Conservation (phyloP, 352 stramenopile genomes). For the Globisporangium nodosum region DNA sequence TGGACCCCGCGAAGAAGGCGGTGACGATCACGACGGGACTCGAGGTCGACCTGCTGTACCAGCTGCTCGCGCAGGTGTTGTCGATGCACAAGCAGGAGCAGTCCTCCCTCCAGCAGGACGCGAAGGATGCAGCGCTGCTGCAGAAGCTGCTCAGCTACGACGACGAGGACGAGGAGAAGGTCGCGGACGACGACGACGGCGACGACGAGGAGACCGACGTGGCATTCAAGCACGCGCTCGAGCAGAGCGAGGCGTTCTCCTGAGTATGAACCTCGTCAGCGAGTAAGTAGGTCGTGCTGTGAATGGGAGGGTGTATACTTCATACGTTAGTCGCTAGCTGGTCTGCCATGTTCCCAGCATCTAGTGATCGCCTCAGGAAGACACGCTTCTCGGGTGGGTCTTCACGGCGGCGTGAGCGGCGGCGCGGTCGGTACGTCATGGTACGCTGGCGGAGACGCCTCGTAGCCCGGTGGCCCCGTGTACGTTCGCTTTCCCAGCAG, state of each 20-base stretch:
- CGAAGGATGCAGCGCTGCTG: constrained; percentile 35
- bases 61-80: constrained; percentile 62
- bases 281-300: not conserved
- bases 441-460: constrained; percentile 37
- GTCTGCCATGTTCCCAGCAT: too few relatives aligned
- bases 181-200: constrained; percentile 19
- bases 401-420: constrained; percentile 20
- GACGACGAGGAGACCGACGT: constrained; percentile 10
- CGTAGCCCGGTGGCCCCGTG: constrained; percentile 25
- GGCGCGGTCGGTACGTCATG: constrained; percentile 64
- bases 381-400: too few relatives aligned
- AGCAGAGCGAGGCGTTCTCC: constrained; percentile 15
- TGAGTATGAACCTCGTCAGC: not conserved
- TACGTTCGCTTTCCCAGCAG: constrained; percentile 41
- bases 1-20: constrained; percentile 31
- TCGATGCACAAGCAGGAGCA: constrained; percentile 33
- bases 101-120: constrained; percentile 17
- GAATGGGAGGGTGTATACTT: not conserved
- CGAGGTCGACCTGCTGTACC: constrained; percentile 68
- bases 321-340: too few relatives aligned
- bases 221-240: constrained; percentile 9
- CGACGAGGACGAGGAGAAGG: constrained; percentile 60
- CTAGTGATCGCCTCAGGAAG: too few relatives aligned
- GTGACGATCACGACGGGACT: constrained; percentile 73
- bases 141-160: constrained; percentile 44